These are phyloP conservation scores for Globisporangium echinulatum DNA, from an alignment of 352 stramenopile species.

Conservation along the genomic window DNA sequence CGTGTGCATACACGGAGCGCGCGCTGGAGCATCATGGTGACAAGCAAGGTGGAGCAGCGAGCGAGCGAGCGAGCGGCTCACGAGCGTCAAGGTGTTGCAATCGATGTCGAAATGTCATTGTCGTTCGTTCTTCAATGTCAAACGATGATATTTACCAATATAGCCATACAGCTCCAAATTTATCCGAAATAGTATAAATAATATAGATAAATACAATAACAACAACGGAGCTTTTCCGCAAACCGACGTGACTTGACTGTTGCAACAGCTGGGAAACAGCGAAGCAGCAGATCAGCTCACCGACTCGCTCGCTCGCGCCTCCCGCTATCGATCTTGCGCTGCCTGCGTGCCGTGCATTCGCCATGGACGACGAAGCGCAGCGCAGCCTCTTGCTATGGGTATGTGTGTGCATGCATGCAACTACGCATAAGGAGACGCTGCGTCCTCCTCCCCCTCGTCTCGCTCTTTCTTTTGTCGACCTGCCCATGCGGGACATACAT, in stretches of 20 bases:
- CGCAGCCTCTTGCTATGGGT: conserved; percentile 75
- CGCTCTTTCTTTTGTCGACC: background rate
- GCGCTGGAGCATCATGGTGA: conserved; percentile 5
- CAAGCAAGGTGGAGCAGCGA: background rate
- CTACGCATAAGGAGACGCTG: no score
- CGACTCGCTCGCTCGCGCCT: background rate
- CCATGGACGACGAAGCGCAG: conserved; percentile 70
- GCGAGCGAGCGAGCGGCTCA: background rate
- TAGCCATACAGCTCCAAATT: background rate
- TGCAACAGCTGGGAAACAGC: no score
- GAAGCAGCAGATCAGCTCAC: background rate
- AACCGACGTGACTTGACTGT: no score
- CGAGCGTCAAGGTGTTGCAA: background rate
- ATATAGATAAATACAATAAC: background rate
- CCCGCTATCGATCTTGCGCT: background rate
- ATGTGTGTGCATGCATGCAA: conserved; percentile 13
- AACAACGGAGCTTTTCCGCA: background rate
- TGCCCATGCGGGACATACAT: background rate
- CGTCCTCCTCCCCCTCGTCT: no score
- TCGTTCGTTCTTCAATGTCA: no score
- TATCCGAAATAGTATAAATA: background rate
- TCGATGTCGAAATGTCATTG: background rate
- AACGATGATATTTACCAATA: no score
- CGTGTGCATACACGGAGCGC: background rate
- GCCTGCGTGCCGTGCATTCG: no score